These are phyloP conservation scores for Platanthera guangdongensis DNA, from an alignment of 106 monocot species.

Conservation along the genomic window DNA sequence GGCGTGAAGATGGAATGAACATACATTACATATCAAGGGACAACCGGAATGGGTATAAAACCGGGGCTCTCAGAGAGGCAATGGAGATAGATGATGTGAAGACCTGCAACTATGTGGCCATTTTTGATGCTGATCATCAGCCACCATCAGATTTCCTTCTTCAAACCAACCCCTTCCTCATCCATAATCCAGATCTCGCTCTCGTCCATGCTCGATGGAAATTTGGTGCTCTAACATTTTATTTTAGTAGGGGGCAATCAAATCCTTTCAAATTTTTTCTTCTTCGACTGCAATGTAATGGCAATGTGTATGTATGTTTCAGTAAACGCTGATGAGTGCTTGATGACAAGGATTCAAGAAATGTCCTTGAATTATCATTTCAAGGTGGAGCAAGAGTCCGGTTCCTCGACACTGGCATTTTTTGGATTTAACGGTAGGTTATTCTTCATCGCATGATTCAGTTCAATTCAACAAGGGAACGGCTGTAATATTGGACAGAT, in stretches of 20 bases:
- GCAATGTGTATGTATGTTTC: background rate
- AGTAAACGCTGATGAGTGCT: constrained; percentile 78
- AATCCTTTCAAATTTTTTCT: background rate
- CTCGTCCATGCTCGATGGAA: constrained; percentile 60
- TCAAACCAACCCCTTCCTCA: constrained; percentile 34
- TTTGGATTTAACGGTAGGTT: constrained; percentile 78
- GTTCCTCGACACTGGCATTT: constrained; percentile 44
- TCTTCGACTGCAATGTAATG: background rate
- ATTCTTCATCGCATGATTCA: background rate
- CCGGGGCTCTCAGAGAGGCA: constrained; percentile 43
- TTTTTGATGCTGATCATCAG: constrained; percentile 61
- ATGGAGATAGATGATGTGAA: constrained; percentile 31
- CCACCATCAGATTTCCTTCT: constrained; percentile 40
- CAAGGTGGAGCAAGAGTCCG: constrained; percentile 77
- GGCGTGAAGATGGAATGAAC: constrained; percentile 30
- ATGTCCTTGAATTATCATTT: constrained; percentile 90
- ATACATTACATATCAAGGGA: constrained; percentile 29
- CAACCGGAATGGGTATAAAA: constrained; percentile 47
- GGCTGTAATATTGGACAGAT: too few relatives aligned
- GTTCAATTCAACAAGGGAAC: too few relatives aligned
- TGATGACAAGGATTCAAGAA: constrained; percentile 83
- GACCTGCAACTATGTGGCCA: constrained; percentile 39
- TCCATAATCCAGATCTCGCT: constrained; percentile 32
- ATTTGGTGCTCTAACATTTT: constrained; percentile 20
- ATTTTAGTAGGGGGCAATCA: background rate